Evolutionary conservation across 2,329 filamentous ascomycete species (phyloP), one percentile per base, ranked within the genome.

Genomic region (Fusarium sp.): DNA sequence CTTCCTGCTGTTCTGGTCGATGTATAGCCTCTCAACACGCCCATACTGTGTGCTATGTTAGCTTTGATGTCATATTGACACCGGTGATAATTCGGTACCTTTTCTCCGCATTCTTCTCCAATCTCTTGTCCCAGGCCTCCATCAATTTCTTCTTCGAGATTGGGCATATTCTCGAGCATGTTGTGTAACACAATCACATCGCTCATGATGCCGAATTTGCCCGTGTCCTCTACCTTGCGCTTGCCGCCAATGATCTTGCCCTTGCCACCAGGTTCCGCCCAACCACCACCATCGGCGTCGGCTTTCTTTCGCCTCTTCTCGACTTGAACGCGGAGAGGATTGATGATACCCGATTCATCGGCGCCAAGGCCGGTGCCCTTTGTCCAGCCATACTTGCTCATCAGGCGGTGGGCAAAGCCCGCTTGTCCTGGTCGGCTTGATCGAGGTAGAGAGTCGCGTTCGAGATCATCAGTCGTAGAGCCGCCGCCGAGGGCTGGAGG

Each of bases 381-480:
- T 34, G 89, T 90, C 92, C 94, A 98, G 60, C 96, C 96, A 81
- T 97, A 96, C 78, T 97, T 98, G 66, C 89, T 87, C 89, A 99
- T 93, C 61, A 98, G 87, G 33, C 93, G 91, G 71, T 93, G 88
- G 0, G 93, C 96, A 78, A 97, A 97, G 56, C 90, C 92, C 69
- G 89, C 87, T 78, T 97, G 92, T 14, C 93, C 93, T 0, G 93
- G 93, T 3, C 90, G 88, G 61, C 83, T 87, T 42, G 90, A 90
- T 36, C 87, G 87, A 51, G 63, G 67, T 14, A 82, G 86, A 34
- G 69, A 51, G 14, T 83, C 78, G 11, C 77, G 75, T 34, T 44
- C 49, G 20, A 55, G 36, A 5, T 80, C 78, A 6, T 80, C 78
- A 71, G 82, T 79, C 20, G 76, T 78, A 75, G 59, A 59, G 18